Conservation (phyloP, 352 stramenopile species). For the Chrysophaeum taylorii region DNA sequence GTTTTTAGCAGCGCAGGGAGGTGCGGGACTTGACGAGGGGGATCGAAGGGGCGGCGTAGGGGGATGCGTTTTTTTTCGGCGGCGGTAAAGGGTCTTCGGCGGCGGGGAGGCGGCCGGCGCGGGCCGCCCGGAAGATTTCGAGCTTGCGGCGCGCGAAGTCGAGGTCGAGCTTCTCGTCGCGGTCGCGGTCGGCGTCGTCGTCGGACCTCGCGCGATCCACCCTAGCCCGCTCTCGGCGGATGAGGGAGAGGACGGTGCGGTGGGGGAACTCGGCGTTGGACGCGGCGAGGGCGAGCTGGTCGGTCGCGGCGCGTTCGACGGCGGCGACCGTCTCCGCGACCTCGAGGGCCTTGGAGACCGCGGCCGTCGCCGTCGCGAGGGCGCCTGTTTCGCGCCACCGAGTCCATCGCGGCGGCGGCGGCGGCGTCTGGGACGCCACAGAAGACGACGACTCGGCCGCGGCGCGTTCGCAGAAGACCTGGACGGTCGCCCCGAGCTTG, state of each 20-base stretch:
- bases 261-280: background rate
- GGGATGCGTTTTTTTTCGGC: too few species aligned
- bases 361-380: background rate
- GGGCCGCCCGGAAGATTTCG: background rate
- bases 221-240: background rate
- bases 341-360: background rate
- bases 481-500: background rate
- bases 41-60: too few species aligned
- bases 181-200: background rate
- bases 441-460: background rate
- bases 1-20: too few species aligned
- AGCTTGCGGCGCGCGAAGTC: constrained; percentile 9
- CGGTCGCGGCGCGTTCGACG: background rate
- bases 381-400: background rate
- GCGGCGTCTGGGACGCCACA: too few species aligned
- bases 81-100: too few species aligned
- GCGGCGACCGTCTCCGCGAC: background rate
- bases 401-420: background rate
- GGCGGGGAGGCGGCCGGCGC: too few species aligned
- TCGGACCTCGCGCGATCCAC: background rate
- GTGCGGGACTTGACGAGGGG: too few species aligned
- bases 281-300: background rate
- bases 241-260: background rate
- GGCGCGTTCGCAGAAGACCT: background rate
- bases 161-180: background rate